Evolutionary conservation across 78 protist species (phyloP), one percentile per base, ranked within the genome.

Genomic region (Trichosphaerium sp.): DNA sequence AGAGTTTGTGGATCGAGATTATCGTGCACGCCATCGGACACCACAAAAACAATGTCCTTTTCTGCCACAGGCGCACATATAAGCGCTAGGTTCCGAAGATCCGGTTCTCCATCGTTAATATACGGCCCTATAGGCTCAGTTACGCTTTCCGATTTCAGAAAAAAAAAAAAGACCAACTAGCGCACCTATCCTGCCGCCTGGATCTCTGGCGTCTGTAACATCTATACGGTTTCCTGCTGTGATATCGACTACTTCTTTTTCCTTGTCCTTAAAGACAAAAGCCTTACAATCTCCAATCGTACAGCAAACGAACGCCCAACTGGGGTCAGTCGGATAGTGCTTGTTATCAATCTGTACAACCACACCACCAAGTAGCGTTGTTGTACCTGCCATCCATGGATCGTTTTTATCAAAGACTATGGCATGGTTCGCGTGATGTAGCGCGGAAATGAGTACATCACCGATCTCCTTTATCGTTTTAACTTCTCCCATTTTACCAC

Each of bases 381-480:
- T 79, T 21, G 85, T 79, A 43, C 85, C 85, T 8, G 76, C 74
- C 8, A 71, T 78, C 85, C 85, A 79, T 47, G 68, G 68, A 37
- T 79, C 78, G 10, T 43, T 34, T 31, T 79, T 79, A 7, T 73
- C 85, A 21, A 63, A 73, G 31, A 70, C 51, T 43, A 79, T 79
- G n/a, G 61, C 55, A 65, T 56, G 56, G 38, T 79, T 78, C 21
- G 78, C 74, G 66, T 41, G 68, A 37, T 66, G 67, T 55, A 79
- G 65, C 1, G 85, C 78, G 0, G 71, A 62, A 31, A 79, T 38
- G n/a, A 79, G 65, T 23, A 69, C 74, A 37, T 79, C 69, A 1
- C 85, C 85, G 29, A 69, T 73, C 8, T 79, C 85, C 38, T 69
- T 69, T 18, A 78, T 74, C 4, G 72, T 68, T 40, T 78, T 76